Evolutionary conservation across 257 asterid species (phyloP).

Genomic region (Solanum sitiens): DNA sequence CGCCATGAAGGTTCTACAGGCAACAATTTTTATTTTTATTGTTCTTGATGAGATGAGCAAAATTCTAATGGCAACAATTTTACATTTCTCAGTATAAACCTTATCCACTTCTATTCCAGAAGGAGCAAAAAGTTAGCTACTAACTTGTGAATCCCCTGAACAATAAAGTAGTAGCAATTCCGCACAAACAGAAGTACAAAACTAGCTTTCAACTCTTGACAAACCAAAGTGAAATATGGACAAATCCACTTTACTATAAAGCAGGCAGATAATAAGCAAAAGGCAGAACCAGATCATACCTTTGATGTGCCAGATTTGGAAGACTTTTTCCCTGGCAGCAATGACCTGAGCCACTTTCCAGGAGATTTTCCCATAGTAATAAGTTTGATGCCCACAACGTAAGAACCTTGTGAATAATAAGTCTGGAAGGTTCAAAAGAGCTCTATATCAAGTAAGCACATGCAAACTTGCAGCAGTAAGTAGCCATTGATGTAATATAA

Average conservation of each 20-base stretch:
- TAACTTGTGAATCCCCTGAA: neutral
- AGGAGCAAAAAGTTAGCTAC: neutral
- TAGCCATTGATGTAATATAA: neutral
- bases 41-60: neutral
- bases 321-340: slow-evolving; percentile 35
- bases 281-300: slow-evolving; percentile 11
- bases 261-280: neutral
- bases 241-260: neutral
- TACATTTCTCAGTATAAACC: neutral
- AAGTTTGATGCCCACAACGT: neutral
- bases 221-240: neutral
- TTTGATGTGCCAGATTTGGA: slow-evolving; percentile 26
- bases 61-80: neutral
- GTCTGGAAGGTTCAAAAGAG: neutral
- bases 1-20: neutral
- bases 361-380: slow-evolving; percentile 58
- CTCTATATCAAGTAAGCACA: neutral
- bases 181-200: neutral
- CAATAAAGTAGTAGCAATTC: neutral
- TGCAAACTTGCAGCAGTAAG: neutral
- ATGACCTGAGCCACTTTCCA: slow-evolving; percentile 53
- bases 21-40: neutral
- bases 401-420: neutral
- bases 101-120: neutral
- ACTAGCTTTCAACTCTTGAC: neutral